A percentile compares a stretch with the other conserved stretches of the same genome.
Conservation (phyloP, 2,329 filamentous ascomycete species). For the Clarireedia monteithiana region DNA sequence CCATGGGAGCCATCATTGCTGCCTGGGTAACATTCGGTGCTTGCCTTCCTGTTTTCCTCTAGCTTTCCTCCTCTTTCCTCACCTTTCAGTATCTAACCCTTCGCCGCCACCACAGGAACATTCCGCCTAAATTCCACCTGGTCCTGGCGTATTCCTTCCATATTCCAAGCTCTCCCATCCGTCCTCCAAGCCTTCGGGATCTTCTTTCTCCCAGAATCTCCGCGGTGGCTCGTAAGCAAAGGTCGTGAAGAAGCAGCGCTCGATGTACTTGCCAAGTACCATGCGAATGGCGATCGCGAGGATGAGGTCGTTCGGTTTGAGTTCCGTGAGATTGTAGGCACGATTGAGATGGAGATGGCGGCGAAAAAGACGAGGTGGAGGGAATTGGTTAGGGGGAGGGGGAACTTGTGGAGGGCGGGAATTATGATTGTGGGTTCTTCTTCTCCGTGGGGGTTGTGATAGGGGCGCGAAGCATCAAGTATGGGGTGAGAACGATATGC, state of each 20-base stretch:
- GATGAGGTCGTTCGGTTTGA: conserved; percentile 41
- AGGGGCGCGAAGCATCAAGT: background rate
- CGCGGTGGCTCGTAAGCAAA: conserved; percentile 50
- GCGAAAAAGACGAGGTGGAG: conserved; percentile 31
- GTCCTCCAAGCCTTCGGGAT: conserved; percentile 32
- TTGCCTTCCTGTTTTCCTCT: background rate
- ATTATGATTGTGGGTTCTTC: conserved; percentile 8
- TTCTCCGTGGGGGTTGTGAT: background rate
- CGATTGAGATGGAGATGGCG: conserved; percentile 14
- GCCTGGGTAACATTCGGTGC: conserved; percentile 33
- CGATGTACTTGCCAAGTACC: conserved; percentile 43
- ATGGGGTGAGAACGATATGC: background rate
- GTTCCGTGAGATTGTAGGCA: conserved; percentile 13
- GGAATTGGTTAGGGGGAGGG: conserved; percentile 8
- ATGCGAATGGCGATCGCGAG: conserved; percentile 43
- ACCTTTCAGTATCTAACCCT: too few species aligned
- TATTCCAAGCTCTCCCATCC: conserved; percentile 14
- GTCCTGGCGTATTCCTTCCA: conserved; percentile 16
- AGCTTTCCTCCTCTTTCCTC: too few species aligned
- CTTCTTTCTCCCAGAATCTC: conserved; percentile 50
- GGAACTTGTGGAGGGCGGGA: conserved; percentile 12
- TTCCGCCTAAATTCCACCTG: conserved; percentile 12
- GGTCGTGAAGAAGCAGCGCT: conserved; percentile 44
- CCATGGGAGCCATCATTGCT: conserved; percentile 31
- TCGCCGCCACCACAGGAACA: background rate